Percentiles rank a stretch among this genome's conserved stretches.
Conservation (phyloP, 129 eudicot species). For the Artemisia tridentata region DNA sequence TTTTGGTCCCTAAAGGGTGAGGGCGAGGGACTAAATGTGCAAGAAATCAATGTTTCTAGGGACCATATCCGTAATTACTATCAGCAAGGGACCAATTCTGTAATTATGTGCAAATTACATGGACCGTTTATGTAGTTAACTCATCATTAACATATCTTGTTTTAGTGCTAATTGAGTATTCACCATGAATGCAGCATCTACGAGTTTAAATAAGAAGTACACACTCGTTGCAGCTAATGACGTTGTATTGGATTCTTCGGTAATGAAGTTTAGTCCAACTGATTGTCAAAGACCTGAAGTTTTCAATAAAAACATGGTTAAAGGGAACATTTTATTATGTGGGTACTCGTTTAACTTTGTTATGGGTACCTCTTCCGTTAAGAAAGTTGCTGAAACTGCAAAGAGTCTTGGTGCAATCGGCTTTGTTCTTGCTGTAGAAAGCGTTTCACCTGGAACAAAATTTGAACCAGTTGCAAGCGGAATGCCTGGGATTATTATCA, state of each 20-base stretch:
- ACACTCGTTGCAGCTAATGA: slow-evolving; percentile 90
- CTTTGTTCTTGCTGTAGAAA: slow-evolving; percentile 94
- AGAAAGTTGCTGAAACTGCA: slow-evolving; percentile 79
- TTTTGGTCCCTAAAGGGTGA: too few relatives aligned
- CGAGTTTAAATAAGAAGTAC: slow-evolving; percentile 58
- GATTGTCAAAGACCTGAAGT: slow-evolving; percentile 95
- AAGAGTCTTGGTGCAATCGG: slow-evolving; percentile 90
- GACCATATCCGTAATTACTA: too few relatives aligned
- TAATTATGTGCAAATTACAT: too few relatives aligned
- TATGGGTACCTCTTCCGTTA: slow-evolving; percentile 71
- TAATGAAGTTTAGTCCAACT: slow-evolving; percentile 57
- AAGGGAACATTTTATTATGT: slow-evolving; percentile 88
- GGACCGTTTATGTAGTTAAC: too few relatives aligned
- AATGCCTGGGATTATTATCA: slow-evolving; percentile 80
- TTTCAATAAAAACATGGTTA: slow-evolving; percentile 73
- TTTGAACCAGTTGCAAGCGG: slow-evolving; percentile 82
- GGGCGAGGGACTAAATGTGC: too few relatives aligned
- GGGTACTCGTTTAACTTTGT: slow-evolving; percentile 96
- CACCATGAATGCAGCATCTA: slow-evolving; percentile 64
- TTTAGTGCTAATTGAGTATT: not conserved
- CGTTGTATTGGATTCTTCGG: slow-evolving; percentile 77
- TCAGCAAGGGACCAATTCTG: too few relatives aligned
- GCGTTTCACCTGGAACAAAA: slow-evolving; percentile 84
- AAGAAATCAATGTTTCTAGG: too few relatives aligned
- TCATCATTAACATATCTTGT: too few relatives aligned